These are phyloP conservation scores for Euphorbia neoarborescens DNA, from an alignment of 441 rosid species.

Conservation along the genomic window DNA sequence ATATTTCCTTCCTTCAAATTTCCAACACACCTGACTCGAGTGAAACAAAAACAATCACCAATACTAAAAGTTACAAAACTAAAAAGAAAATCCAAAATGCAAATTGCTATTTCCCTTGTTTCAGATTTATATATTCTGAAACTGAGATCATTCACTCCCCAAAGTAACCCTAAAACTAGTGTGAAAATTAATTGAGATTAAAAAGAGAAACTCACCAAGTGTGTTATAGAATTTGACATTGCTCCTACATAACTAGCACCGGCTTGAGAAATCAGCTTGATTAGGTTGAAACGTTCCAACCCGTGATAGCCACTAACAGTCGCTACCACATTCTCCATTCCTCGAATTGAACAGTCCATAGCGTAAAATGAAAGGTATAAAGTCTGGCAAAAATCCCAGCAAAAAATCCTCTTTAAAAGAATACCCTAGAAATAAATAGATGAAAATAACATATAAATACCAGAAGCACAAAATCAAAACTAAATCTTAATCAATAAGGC, in stretches of 20 bases:
- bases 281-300: conserved; percentile 65
- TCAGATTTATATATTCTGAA: not conserved
- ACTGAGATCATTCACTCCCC: not conserved
- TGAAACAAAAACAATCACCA: not conserved
- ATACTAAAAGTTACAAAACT: not conserved
- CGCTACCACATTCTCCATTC: conserved; percentile 78
- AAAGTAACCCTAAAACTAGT: not conserved
- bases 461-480: not conserved
- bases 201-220: conserved; percentile 42
- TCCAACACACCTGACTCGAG: conserved; percentile 61
- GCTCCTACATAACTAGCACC: conserved; percentile 79
- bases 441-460: not conserved
- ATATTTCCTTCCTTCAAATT: conserved; percentile 67
- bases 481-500: not conserved
- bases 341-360: conserved; percentile 23
- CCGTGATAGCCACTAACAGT: conserved; percentile 86
- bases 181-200: not conserved
- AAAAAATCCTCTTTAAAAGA: not conserved
- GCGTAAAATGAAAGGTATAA: not conserved
- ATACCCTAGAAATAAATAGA: not conserved
- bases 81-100: not conserved
- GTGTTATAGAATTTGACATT: conserved; percentile 61
- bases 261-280: conserved; percentile 54
- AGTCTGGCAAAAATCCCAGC: not conserved
- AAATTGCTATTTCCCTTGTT: not conserved